Percentiles rank a stretch among this genome's conserved stretches.
Conservation (phyloP, 2,329 filamentous ascomycete species). For the Eutypa lata region DNA sequence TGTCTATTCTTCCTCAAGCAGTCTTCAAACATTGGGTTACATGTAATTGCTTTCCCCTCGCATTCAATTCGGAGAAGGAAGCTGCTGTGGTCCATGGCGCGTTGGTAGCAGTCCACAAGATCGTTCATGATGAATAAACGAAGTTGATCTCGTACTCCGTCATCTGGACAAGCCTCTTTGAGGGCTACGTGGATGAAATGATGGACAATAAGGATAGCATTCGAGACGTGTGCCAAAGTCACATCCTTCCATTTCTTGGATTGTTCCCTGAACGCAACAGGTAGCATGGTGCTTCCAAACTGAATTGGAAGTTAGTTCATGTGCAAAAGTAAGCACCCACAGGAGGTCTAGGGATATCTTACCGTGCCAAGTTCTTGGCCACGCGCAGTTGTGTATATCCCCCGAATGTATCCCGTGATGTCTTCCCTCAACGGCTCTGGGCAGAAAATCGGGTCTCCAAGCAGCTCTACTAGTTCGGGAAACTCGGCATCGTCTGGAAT, state of each 20-base stretch:
- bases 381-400: slow-evolving; percentile 36
- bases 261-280: slow-evolving; percentile 49
- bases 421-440: slow-evolving; percentile 8
- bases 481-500: background rate
- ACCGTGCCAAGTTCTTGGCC: slow-evolving; percentile 54
- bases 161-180: slow-evolving; percentile 39
- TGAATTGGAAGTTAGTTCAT: slow-evolving; percentile 2
- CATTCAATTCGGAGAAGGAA: slow-evolving; percentile 54
- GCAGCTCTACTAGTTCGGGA: slow-evolving; percentile 17
- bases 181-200: slow-evolving; percentile 47
- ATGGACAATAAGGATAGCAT: slow-evolving; percentile 50
- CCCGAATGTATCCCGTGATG: slow-evolving; percentile 39
- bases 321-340: background rate
- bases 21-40: slow-evolving; percentile 50
- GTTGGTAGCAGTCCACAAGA: slow-evolving; percentile 42
- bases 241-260: slow-evolving; percentile 51
- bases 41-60: slow-evolving; percentile 41
- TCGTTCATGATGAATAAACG: slow-evolving; percentile 36
- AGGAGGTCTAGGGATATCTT: slow-evolving; percentile 9
- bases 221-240: slow-evolving; percentile 45
- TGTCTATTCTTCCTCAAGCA: background rate
- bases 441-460: slow-evolving; percentile 21
- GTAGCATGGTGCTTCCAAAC: slow-evolving; percentile 39
- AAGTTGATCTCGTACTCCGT: slow-evolving; percentile 37
- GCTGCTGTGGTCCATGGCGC: slow-evolving; percentile 43